Evolutionary conservation across 331 rosid genomes (phyloP).

Genomic region (Cydonia oblonga): DNA sequence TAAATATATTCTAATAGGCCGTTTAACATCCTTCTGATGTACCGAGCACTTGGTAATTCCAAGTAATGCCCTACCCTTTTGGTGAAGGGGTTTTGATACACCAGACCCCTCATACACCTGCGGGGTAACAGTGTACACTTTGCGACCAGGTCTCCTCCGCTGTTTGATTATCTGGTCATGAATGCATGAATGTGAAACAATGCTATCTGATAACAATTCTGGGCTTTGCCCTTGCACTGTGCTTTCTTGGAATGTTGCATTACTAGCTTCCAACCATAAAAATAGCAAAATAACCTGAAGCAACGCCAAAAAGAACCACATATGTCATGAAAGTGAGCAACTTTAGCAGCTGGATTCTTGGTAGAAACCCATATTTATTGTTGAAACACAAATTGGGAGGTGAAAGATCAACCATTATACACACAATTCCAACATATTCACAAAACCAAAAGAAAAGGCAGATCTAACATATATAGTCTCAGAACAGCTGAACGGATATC

Average conservation of each 20-base stretch:
- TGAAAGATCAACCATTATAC: neutral
- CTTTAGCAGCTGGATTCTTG: neutral
- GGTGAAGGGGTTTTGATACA: slow-evolving; percentile 37
- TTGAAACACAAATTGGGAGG: neutral
- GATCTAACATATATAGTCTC: slow-evolving; percentile 11
- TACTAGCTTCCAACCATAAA: slow-evolving; percentile 40
- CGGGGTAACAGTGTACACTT: slow-evolving; percentile 80
- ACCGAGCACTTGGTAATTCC: slow-evolving; percentile 29
- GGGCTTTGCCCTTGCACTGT: slow-evolving; percentile 29
- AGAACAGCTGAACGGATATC: neutral
- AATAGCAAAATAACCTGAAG: slow-evolving; percentile 58
- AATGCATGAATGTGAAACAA: slow-evolving; percentile 83
- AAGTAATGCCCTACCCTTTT: slow-evolving; percentile 72
- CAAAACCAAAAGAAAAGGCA: neutral
- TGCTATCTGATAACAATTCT: slow-evolving; percentile 33
- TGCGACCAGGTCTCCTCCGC: slow-evolving; percentile 76
- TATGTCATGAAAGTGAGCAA: neutral
- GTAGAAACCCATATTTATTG: neutral
- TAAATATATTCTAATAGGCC: slow-evolving; percentile 83
- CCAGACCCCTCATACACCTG: slow-evolving; percentile 57
- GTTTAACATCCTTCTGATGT: slow-evolving; percentile 46
- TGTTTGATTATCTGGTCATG: slow-evolving; percentile 91
- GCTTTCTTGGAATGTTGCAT: slow-evolving; percentile 31
- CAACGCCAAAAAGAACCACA: slow-evolving; percentile 6
- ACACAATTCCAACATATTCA: neutral